Evolutionary conservation across 2,329 filamentous ascomycete genomes (phyloP).

Genomic region (Biscogniauxia sp.): DNA sequence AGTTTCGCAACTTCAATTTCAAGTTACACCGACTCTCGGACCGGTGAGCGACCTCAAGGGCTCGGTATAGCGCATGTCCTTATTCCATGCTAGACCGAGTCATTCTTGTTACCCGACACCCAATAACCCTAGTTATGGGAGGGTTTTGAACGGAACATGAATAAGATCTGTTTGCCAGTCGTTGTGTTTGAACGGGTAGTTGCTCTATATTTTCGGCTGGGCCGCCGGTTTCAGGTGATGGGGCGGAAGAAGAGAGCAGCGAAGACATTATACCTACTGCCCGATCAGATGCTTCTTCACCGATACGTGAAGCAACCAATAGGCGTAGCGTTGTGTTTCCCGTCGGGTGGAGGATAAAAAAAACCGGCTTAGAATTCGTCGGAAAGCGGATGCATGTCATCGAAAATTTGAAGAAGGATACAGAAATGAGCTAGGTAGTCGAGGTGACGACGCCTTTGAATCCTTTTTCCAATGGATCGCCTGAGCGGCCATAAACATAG

Average conservation of each 20-base stretch:
- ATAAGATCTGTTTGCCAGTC: not conserved
- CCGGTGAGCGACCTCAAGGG: not conserved
- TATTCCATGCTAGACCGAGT: not conserved
- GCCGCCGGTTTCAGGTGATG: not conserved
- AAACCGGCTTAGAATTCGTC: not conserved
- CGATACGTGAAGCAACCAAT: not conserved
- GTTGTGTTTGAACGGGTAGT: not conserved
- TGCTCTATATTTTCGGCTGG: not conserved
- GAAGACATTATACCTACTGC: not conserved
- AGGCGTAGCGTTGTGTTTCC: not conserved
- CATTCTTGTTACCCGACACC: not conserved
- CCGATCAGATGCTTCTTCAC: not conserved
- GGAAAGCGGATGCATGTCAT: not conserved
- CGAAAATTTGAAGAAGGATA: not conserved
- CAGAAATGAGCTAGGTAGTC: not conserved
- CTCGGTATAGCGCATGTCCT: not conserved
- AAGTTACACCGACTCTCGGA: not conserved
- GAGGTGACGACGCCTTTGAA: not conserved
- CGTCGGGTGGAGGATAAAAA: not conserved
- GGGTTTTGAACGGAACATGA: not conserved
- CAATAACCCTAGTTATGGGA: not conserved
- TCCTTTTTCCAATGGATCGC: not conserved
- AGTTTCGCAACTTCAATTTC: not conserved
- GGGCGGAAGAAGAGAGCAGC: not conserved
- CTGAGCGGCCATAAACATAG: not conserved